Conservation (phyloP, 192 early-diverging fungal species). For the Lunasporangiospora selenospora region DNA sequence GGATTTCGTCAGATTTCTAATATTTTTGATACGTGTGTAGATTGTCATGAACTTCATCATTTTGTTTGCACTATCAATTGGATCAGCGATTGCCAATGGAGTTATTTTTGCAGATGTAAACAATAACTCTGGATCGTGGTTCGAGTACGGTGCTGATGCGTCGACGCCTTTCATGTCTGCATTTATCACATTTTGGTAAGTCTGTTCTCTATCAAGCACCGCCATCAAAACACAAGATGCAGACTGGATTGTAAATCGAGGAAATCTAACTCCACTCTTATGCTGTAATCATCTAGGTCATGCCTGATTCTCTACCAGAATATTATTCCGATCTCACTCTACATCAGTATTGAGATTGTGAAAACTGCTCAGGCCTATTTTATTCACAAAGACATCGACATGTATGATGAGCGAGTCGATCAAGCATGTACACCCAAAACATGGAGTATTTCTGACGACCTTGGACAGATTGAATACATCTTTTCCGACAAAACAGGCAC, state of each 20-base stretch:
- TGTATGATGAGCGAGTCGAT: slow-evolving; percentile 84
- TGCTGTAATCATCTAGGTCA: slow-evolving; percentile 57
- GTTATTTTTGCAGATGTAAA: slow-evolving; percentile 61
- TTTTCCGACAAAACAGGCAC: slow-evolving; percentile 99
- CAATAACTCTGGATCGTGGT: slow-evolving; percentile 56
- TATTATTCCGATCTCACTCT: slow-evolving; percentile 95
- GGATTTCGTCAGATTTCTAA: background rate
- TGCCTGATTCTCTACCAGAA: slow-evolving; percentile 94
- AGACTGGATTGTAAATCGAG: background rate
- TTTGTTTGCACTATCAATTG: slow-evolving; percentile 75
- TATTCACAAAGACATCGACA: slow-evolving; percentile 88
- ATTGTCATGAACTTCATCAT: slow-evolving; percentile 82
- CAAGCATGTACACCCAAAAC: slow-evolving; percentile 81
- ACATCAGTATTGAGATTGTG: slow-evolving; percentile 92
- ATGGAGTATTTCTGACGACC: slow-evolving; percentile 94
- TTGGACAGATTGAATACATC: slow-evolving; percentile 96
- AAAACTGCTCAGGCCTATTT: slow-evolving; percentile 93
- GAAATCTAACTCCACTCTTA: background rate
- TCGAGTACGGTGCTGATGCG: slow-evolving; percentile 58
- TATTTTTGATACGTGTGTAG: slow-evolving; percentile 43
- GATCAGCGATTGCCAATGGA: slow-evolving; percentile 69
- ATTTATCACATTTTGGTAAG: slow-evolving; percentile 77
- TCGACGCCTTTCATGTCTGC: slow-evolving; percentile 61
- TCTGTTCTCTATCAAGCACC: background rate
- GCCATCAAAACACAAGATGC: too few species aligned